Base-by-base conservation (phyloP, 169 alveolate genomes). In the Eimeria necatrix region DNA sequence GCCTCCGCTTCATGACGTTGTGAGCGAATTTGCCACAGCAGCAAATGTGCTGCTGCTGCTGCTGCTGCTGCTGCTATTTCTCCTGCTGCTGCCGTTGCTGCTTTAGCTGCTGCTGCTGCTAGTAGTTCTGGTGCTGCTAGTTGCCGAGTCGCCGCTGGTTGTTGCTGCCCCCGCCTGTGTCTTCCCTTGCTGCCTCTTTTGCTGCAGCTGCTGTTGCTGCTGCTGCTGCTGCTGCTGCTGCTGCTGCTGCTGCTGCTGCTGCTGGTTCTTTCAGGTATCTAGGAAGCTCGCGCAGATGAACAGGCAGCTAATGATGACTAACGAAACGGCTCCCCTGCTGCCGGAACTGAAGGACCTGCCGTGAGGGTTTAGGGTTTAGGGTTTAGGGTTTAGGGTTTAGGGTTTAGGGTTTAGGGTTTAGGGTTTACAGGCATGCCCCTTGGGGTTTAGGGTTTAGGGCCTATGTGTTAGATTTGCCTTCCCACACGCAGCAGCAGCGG, bases 211-310 rank as follows among this genome's bases (percentile, higher is more conserved):
- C 14, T 56, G 64, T 56, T 56, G n/a, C 64, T 56, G 64, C 64
- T 56, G 8, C 64, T 56, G 8, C 64, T 9, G 14, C 14, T 14
- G 64, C 64, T 56, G 64, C 20, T 56, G 64, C 64, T 56, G 64
- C 64, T 56, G 64, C 64, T 56, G 64, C 64, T 56, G 64, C n/a
- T n/a, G n/a, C n/a, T n/a, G n/a, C 64, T 56, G 64, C 64, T 56
- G 64, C 64, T 56, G 64, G 8, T 56, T 56, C 64, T 8, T 56
- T n/a, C n/a, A 56, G 64, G 64, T 56, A 14, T 56, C 20, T 14
- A 8, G 64, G 14, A 8, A 56, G 20, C 64, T 56, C 20, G 64
- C 14, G 14, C 8, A 56, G 64, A 56, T 56, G 64, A 56, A 56
- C 64, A 56, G 14, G 14, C 64, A 56, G 14, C 64, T 56, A 14